Evolutionary conservation across 192 early-diverging fungal genomes (phyloP).

Genomic region (Gaertneriomyces sp.): DNA sequence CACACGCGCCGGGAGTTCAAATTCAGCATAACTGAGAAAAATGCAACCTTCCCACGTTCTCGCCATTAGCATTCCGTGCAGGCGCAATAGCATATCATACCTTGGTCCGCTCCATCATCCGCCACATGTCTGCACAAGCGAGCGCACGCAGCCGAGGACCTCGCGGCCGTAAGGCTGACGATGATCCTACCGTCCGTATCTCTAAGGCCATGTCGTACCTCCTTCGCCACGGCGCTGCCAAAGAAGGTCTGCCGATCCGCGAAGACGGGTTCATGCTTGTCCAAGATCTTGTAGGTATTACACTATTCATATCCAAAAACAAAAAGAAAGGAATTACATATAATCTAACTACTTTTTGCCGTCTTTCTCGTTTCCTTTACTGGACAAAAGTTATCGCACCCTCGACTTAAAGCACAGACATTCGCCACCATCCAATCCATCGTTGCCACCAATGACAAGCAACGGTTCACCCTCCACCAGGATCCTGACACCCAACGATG

Average conservation of each 20-base stretch:
- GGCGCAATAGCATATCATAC: too few relatives aligned
- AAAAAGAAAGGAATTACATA: background rate
- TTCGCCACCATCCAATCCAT: conserved; percentile 61
- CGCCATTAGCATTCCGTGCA: too few relatives aligned
- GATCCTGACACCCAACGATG: conserved; percentile 36
- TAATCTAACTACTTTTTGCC: too few relatives aligned
- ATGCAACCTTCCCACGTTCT: too few relatives aligned
- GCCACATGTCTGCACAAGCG: conserved; percentile 1
- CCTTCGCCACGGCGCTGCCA: conserved; percentile 77
- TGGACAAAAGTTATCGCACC: conserved; percentile 43
- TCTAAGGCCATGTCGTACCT: conserved; percentile 80
- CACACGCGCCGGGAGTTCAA: too few relatives aligned
- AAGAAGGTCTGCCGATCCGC: conserved; percentile 70
- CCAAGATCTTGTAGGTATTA: conserved; percentile 55
- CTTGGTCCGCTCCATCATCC: background rate
- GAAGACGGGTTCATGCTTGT: conserved; percentile 73
- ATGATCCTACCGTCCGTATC: conserved; percentile 13
- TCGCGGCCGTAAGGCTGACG: background rate
- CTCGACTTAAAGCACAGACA: conserved; percentile 55
- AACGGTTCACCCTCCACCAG: conserved; percentile 66
- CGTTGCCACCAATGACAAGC: conserved; percentile 78
- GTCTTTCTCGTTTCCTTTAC: background rate
- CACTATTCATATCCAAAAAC: background rate
- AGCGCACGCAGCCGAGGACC: background rate
- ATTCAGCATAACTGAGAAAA: too few relatives aligned